Conservation (phyloP, 306 rosid species). For the Betula pendula region DNA sequence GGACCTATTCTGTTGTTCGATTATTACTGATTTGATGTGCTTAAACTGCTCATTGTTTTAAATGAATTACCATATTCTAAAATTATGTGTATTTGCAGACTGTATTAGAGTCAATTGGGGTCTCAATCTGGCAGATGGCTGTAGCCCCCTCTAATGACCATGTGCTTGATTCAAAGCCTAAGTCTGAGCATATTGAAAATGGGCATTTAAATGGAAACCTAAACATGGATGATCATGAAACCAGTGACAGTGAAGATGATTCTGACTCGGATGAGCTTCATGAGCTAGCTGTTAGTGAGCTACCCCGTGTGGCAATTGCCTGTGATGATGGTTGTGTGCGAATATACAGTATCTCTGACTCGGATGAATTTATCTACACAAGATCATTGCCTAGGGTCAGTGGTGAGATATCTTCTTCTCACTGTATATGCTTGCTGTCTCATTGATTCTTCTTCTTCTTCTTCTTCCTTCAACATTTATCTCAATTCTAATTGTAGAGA, state of each 20-base stretch:
- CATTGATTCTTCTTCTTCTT: not conserved
- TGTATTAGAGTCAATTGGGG: slow-evolving; percentile 61
- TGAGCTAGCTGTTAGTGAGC: slow-evolving; percentile 30
- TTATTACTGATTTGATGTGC: not conserved
- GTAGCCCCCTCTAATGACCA: slow-evolving; percentile 40
- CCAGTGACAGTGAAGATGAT: slow-evolving; percentile 66
- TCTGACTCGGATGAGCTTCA: slow-evolving; percentile 36
- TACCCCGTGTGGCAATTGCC: slow-evolving; percentile 63
- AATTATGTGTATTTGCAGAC: slow-evolving; percentile 42
- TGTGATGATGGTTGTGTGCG: slow-evolving; percentile 79
- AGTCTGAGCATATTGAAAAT: slow-evolving; percentile 33
- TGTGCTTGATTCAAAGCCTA: slow-evolving; percentile 19
- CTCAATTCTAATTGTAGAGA: not conserved
- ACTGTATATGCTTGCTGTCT: not conserved
- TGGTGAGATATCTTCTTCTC: slow-evolving; percentile 59
- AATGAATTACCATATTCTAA: not conserved
- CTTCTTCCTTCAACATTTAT: not conserved
- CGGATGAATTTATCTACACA: slow-evolving; percentile 59
- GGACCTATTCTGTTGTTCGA: not conserved
- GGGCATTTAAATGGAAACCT: slow-evolving; percentile 36
- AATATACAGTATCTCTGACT: slow-evolving; percentile 54
- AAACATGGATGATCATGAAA: slow-evolving; percentile 34
- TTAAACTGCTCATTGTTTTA: not conserved
- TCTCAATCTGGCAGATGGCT: slow-evolving; percentile 92
- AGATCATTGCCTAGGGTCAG: slow-evolving; percentile 79